phyloP scores from a whole-genome alignment of 208 protist species.

The Trichomonas tenax region DNA sequence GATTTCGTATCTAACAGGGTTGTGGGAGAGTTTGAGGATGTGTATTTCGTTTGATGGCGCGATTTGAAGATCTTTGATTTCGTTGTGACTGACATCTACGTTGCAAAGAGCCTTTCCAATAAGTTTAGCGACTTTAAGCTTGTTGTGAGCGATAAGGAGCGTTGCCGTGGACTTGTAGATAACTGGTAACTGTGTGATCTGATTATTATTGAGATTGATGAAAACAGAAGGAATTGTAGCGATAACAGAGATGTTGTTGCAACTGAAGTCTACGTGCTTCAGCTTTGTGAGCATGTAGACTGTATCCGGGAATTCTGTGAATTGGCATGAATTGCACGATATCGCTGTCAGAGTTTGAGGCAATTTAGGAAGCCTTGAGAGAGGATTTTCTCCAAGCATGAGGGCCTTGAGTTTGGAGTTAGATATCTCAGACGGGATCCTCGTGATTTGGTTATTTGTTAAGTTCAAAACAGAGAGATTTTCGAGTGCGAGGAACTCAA shows the following conservation, averaged over 20 bases:
- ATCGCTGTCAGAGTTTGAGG: not conserved
- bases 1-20: not conserved
- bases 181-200: not conserved
- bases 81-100: not conserved
- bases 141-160: not conserved
- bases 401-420: not conserved
- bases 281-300: not conserved
- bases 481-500: not conserved
- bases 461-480: not conserved
- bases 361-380: not conserved
- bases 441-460: not conserved
- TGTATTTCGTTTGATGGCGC: not conserved
- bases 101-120: not conserved
- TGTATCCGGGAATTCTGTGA: not conserved
- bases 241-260: not conserved
- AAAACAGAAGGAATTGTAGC: not conserved
- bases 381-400: not conserved
- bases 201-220: not conserved
- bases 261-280: not conserved
- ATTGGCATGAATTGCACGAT: not conserved
- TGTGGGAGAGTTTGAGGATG: not conserved
- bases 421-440: not conserved
- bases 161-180: not conserved
- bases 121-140: not conserved
- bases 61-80: not conserved